Conservation (phyloP, 306 rosid species). For the Cicer bijugum region DNA sequence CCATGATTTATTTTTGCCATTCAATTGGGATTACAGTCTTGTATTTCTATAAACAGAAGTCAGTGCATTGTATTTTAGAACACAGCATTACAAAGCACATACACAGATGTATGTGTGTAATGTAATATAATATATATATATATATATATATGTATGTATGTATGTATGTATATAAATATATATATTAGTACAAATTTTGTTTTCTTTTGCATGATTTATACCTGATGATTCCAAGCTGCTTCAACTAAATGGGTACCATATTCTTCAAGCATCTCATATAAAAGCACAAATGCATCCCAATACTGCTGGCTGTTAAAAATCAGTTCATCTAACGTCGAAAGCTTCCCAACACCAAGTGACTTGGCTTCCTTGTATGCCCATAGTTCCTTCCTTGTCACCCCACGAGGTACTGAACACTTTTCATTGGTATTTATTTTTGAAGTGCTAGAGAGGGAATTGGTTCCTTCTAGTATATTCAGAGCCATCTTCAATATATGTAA, state of each 20-base stretch:
- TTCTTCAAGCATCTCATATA: slow-evolving; percentile 98
- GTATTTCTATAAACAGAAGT: slow-evolving; percentile 27
- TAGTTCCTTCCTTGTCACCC: slow-evolving; percentile 73
- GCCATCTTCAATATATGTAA: slow-evolving; percentile 71
- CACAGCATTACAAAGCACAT: background rate
- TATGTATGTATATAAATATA: no score
- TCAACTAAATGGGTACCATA: slow-evolving; percentile 97
- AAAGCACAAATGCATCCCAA: slow-evolving; percentile 87
- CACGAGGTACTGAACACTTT: slow-evolving; percentile 47
- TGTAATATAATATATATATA: no score
- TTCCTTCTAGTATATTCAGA: slow-evolving; percentile 51
- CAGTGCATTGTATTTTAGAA: background rate
- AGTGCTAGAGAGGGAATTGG: slow-evolving; percentile 47
- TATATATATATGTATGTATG: no score
- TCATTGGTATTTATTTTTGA: slow-evolving; percentile 45
- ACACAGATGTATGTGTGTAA: background rate
- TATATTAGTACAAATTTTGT: no score
- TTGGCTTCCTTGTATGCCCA: slow-evolving; percentile 91
- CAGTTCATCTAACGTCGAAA: slow-evolving; percentile 54
- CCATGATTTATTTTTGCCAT: slow-evolving; percentile 18
- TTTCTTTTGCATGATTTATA: slow-evolving; percentile 31
- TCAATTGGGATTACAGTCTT: background rate
- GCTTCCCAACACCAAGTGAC: slow-evolving; percentile 82
- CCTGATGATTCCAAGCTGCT: slow-evolving; percentile 99
- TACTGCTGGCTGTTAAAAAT: slow-evolving; percentile 59